These are phyloP conservation scores for Colletotrichum limetticola DNA, from an alignment of 2,329 filamentous ascomycete genomes.

Conservation along the genomic window DNA sequence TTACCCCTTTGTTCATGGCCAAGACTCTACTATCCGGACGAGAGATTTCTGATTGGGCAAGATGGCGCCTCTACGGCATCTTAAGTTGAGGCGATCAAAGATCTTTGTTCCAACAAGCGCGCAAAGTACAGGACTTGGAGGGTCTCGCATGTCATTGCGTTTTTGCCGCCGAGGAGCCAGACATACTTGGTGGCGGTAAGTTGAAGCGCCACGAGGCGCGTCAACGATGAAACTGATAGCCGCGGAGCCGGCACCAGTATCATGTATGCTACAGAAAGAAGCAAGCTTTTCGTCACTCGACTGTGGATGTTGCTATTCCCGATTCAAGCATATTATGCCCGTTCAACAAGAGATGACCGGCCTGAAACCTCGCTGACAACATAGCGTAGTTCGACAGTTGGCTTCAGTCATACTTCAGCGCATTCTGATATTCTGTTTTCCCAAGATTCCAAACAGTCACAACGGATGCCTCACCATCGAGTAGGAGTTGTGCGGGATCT, in stretches of 20 bases:
- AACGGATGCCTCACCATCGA: neutral
- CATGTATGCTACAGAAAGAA: neutral
- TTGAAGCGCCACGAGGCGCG: neutral
- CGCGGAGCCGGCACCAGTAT: neutral
- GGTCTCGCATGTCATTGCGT: neutral
- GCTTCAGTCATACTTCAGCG: neutral
- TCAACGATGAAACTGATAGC: neutral
- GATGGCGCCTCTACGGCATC: neutral
- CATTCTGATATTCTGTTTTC: neutral
- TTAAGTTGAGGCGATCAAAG: neutral
- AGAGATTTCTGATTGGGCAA: neutral
- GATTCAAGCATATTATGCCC: neutral
- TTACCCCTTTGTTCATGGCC: neutral
- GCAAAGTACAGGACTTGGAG: neutral
- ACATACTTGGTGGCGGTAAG: neutral
- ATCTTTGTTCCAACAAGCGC: conserved; percentile 4
- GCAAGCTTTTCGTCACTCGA: neutral
- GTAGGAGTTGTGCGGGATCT: neutral
- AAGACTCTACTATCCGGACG: neutral
- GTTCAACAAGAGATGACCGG: neutral
- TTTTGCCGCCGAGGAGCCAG: neutral
- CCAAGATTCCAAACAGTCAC: neutral
- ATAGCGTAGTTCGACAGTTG: no score
- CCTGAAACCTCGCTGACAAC: neutral
- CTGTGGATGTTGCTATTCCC: neutral